phyloP scores from a whole-genome alignment of 148 eudicot species.

The Silene latifolia region DNA sequence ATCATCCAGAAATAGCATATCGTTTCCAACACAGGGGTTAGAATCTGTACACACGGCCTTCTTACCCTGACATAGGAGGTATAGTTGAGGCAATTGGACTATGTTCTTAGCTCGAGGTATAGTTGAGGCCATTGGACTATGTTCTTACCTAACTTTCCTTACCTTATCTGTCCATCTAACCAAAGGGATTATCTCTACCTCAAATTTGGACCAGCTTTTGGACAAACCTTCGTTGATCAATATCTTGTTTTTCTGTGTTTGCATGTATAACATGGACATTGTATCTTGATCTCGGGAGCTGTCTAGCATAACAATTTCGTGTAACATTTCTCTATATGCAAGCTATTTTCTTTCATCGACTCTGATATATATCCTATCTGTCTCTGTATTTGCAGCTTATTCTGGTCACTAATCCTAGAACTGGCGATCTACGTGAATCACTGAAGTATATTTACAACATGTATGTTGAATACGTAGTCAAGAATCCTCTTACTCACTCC shows the following conservation, averaged over 20 bases:
- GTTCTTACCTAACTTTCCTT: too few relatives aligned
- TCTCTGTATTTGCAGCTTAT: slow-evolving; percentile 52
- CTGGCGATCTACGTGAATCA: slow-evolving; percentile 84
- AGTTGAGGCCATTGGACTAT: neutral
- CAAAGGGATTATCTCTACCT: too few relatives aligned
- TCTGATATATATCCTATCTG: neutral
- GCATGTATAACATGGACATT: neutral
- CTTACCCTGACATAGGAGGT: too few relatives aligned
- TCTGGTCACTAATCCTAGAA: slow-evolving; percentile 79
- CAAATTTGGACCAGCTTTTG: too few relatives aligned
- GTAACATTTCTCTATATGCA: neutral
- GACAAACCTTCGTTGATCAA: too few relatives aligned
- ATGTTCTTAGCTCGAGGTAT: too few relatives aligned
- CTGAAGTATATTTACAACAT: slow-evolving; percentile 81
- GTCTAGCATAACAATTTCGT: neutral
- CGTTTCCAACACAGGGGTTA: too few relatives aligned
- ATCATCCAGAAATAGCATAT: too few relatives aligned
- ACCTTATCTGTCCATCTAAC: too few relatives aligned
- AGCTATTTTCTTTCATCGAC: neutral
- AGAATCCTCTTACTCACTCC: slow-evolving; percentile 92
- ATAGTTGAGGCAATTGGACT: too few relatives aligned
- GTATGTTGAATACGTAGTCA: slow-evolving; percentile 91
- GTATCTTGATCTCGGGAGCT: neutral
- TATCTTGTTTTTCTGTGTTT: neutral
- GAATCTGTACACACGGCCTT: too few relatives aligned